Percentiles rank a stretch among this genome's conserved stretches.
These are phyloP conservation scores for Helenozyma baotianmanensis DNA, from an alignment of 805 yeast species.

Conservation along the genomic window DNA sequence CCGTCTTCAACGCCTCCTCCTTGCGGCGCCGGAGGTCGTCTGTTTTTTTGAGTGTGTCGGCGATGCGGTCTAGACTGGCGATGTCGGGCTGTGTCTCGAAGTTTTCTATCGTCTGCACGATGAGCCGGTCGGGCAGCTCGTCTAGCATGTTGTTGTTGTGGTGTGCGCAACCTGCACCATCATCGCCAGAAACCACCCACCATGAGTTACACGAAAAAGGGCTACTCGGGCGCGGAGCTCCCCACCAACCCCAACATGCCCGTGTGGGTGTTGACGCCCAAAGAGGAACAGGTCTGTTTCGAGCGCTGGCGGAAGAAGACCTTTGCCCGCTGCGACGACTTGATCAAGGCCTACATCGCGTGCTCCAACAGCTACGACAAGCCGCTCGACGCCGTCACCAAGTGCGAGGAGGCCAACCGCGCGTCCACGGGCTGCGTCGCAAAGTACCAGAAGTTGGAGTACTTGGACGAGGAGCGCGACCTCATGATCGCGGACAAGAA, in stretches of 20 bases:
- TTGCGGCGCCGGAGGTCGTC: conserved; percentile 23
- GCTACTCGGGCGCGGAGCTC: conserved; percentile 34
- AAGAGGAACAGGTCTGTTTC: conserved; percentile 69
- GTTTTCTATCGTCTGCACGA: conserved; percentile 42
- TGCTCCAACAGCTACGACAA: conserved; percentile 57
- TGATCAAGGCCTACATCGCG: conserved; percentile 58
- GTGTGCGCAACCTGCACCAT: too few relatives aligned
- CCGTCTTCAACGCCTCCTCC: conserved; percentile 14
- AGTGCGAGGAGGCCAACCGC: conserved; percentile 56
- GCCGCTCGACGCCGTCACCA: conserved; percentile 61
- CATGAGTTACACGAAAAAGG: conserved; percentile 28
- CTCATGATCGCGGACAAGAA: conserved; percentile 55
- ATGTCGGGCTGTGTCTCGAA: conserved; percentile 51
- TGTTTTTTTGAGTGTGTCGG: conserved; percentile 31
- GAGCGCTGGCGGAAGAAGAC: conserved; percentile 66
- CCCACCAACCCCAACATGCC: conserved; percentile 51
- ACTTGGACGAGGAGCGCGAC: conserved; percentile 67
- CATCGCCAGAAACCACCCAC: conserved; percentile 5
- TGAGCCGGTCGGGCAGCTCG: conserved; percentile 30
- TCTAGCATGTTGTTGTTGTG: conserved; percentile 20
- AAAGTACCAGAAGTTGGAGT: conserved; percentile 55
- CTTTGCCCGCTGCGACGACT: conserved; percentile 61
- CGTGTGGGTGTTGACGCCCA: conserved; percentile 71
- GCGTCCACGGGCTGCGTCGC: conserved; percentile 62
- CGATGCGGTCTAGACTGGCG: conserved; percentile 40